Conservation (phyloP, 2,329 filamentous ascomycete species). For the Verticillium longisporum region DNA sequence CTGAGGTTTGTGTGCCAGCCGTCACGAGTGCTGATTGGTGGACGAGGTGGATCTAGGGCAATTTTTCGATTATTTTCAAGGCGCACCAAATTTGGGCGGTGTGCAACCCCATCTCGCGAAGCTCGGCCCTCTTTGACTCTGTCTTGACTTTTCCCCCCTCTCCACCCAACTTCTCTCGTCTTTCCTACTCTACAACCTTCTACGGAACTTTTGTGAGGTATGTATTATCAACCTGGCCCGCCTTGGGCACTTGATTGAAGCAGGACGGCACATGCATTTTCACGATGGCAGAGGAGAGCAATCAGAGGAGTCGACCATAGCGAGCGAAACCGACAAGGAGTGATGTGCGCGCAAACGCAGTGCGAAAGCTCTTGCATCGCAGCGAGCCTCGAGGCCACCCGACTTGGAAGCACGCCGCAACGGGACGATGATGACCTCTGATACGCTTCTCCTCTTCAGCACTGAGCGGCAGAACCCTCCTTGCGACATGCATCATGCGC, state of each 20-base stretch:
- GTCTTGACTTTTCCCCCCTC: constrained; percentile 7
- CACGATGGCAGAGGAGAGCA: constrained; percentile 55
- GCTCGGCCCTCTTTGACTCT: not conserved
- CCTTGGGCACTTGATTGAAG: constrained; percentile 19
- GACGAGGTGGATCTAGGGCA: constrained; percentile 26
- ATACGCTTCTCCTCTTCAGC: constrained; percentile 59
- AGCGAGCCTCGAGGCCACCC: not conserved
- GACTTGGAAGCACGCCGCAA: not conserved
- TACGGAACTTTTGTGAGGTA: constrained; percentile 31
- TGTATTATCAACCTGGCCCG: constrained; percentile 22
- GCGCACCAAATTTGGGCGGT: constrained; percentile 1
- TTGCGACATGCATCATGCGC: constrained; percentile 29
- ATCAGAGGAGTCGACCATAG: constrained; percentile 36
- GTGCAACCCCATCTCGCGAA: not conserved
- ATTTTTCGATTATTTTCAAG: constrained; percentile 25
- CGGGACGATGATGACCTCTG: constrained; percentile 16
- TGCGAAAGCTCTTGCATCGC: not conserved
- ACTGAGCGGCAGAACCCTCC: constrained; percentile 67
- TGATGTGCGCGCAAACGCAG: not conserved
- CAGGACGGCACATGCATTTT: constrained; percentile 34
- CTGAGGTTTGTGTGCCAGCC: constrained; percentile 2
- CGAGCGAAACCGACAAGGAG: not conserved
- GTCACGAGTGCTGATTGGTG: constrained; percentile 6
- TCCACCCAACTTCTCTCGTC: constrained; percentile 5
- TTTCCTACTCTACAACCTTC: constrained; percentile 4